Base-by-base conservation (phyloP, 768 basidiomycete species). In the Suillus fuscotomentosus region DNA sequence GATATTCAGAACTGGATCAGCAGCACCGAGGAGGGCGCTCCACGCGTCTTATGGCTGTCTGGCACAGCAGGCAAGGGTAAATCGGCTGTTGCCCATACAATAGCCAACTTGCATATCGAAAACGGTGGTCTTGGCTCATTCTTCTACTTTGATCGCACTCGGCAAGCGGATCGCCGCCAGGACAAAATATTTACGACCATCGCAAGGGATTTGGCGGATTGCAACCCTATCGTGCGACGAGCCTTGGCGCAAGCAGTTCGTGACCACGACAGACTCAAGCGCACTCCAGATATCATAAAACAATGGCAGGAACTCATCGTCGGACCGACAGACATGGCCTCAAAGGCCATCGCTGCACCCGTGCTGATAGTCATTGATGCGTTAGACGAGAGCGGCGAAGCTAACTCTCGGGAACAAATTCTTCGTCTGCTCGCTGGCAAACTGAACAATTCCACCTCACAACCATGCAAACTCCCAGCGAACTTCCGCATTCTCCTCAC, bases 301-400 rank as follows among this genome's bases (percentile, higher is more conserved):
- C 72, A 72, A 45, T 68, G 72, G 41, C 65, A 60, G 22, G 60
- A 67, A 5, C 59, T 72, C 13, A 64, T 73, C 22, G 11, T 72
- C 24, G 45, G 60, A 36, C 70, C 70, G 0, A 60, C 60, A 1
- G 6, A 31, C 22, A 48, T 38, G 7, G 60, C 43, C 51, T 31
- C 51, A 9, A 53, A 53, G 39, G 59, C 53, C 5, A 56, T 70
- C 20, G 6, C 65, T 54, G 67, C 69, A 15, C 71, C 69, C 14
- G 65, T 72, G 10, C 42, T 72, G 5, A 60, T 73, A 15, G 60
- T 76, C 50, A 70, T 75, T n/a, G 74, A 76, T 47, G 74, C 61
- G 5, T 54, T 73, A 27, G 69, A 71, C 42, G 69, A 67, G 53
- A 69, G 67, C 42, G 62, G 63, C 7, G 54, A 68, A 11, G 54